These are phyloP conservation scores for Metarhizium rileyi DNA, from an alignment of 2,329 filamentous ascomycete genomes.

Conservation along the genomic window DNA sequence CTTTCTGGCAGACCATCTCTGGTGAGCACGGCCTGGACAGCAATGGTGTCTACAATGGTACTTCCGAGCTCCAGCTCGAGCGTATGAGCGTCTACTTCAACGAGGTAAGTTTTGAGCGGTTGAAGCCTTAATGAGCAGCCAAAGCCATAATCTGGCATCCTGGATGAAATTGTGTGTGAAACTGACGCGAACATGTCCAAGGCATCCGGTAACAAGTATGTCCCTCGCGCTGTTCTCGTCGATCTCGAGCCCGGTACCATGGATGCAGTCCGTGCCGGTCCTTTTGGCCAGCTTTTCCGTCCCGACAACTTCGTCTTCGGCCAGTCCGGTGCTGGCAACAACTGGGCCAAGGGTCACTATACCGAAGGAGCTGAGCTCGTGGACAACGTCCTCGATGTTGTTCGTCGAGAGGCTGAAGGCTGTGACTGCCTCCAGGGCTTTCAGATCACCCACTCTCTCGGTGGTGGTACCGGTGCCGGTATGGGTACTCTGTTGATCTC, in stretches of 20 bases:
- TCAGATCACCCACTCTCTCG: constrained; percentile 99
- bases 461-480: constrained; percentile 99
- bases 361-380: constrained; percentile 99
- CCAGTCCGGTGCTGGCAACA: constrained; percentile 99
- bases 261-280: constrained; percentile 96
- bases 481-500: constrained; percentile 99
- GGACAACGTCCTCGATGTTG: constrained; percentile 95
- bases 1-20: constrained; percentile 92
- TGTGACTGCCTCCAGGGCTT: constrained; percentile 99
- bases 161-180: not conserved
- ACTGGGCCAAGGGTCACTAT: constrained; percentile 99
- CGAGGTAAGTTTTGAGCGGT: constrained; percentile 34
- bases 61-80: constrained; percentile 97
- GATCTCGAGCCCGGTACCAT: constrained; percentile 99
- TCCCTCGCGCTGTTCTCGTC: constrained; percentile 97
- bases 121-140: not conserved
- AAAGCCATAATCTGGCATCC: not conserved
- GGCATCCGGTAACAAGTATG: constrained; percentile 98
- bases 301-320: constrained; percentile 99
- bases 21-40: constrained; percentile 95
- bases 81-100: constrained; percentile 99
- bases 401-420: constrained; percentile 96
- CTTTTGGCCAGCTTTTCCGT: constrained; percentile 98
- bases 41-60: constrained; percentile 97
- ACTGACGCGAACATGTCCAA: constrained; percentile 24